These are phyloP conservation scores for Aspergillus calidoustus DNA, from an alignment of 2,329 filamentous ascomycete species.

Conservation along the genomic window DNA sequence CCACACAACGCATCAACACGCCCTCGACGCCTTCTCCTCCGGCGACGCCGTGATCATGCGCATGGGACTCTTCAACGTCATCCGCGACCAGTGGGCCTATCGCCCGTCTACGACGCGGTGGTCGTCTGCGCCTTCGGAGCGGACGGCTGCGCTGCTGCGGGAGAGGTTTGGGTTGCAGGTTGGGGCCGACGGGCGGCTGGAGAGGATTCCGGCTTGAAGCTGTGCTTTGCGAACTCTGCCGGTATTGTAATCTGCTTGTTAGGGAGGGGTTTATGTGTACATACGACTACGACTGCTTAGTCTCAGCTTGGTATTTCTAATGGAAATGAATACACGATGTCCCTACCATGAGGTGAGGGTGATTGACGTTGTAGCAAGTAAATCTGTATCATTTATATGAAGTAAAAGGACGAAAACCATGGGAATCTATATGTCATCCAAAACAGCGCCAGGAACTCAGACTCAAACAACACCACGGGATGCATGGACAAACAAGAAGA, in stretches of 20 bases:
- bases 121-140: conserved; percentile 35
- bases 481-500: conserved; percentile 2
- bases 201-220: conserved; percentile 33
- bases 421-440: conserved; percentile 19
- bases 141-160: conserved; percentile 43
- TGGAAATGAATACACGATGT: background rate
- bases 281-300: background rate
- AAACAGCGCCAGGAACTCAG: conserved; percentile 4
- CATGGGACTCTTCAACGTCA: conserved; percentile 38
- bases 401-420: background rate
- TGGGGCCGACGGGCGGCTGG: conserved; percentile 39
- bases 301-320: background rate
- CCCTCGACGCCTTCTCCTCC: conserved; percentile 43
- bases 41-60: conserved; percentile 46
- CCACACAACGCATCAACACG: conserved; percentile 36
- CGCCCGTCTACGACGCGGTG: conserved; percentile 28
- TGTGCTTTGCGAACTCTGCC: background rate
- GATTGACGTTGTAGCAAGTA: background rate
- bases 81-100: conserved; percentile 47
- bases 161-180: conserved; percentile 45
- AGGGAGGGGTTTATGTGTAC: background rate
- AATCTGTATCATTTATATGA: background rate
- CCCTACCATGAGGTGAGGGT: background rate
- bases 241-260: background rate
- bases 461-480: conserved; percentile 20